phyloP scores from a whole-genome alignment of 371 early-diverging fungal species.

The Saksenaea oblongispora region DNA sequence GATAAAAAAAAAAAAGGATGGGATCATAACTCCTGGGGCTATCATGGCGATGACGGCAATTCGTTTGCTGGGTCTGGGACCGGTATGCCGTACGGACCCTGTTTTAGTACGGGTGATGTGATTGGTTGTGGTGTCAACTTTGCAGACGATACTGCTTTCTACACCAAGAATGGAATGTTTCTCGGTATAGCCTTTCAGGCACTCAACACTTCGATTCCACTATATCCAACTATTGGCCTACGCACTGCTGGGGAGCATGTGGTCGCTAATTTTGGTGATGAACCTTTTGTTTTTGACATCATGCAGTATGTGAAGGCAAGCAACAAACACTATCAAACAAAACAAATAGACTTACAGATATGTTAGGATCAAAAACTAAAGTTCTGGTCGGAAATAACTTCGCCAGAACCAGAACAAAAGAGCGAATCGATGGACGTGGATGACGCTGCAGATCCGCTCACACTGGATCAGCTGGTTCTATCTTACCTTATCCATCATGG shows the following conservation, averaged over 20 bases:
- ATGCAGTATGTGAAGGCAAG: slow-evolving; percentile 64
- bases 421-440: not conserved
- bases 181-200: slow-evolving; percentile 60
- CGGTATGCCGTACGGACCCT: slow-evolving; percentile 86
- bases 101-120: slow-evolving; percentile 86
- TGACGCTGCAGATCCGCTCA: not conserved
- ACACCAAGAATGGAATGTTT: slow-evolving; percentile 87
- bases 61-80: slow-evolving; percentile 75
- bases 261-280: slow-evolving; percentile 87
- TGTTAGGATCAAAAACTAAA: slow-evolving; percentile 3
- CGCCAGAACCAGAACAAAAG: not conserved
- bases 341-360: not conserved
- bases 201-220: slow-evolving; percentile 33
- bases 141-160: slow-evolving; percentile 71
- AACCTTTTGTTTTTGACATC: slow-evolving; percentile 84
- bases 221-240: slow-evolving; percentile 88
- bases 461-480: slow-evolving; percentile 63
- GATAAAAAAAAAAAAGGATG: slow-evolving; percentile 58
- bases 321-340: slow-evolving; percentile 12
- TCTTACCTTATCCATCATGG: slow-evolving; percentile 81
- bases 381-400: not conserved
- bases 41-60: slow-evolving; percentile 93
- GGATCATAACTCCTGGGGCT: slow-evolving; percentile 83
- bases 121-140: slow-evolving; percentile 94
- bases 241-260: slow-evolving; percentile 83